Evolutionary conservation across 2,329 filamentous ascomycete genomes (phyloP), one percentile per base, ranked within the genome.

Genomic region (Talaromyces piceae): DNA sequence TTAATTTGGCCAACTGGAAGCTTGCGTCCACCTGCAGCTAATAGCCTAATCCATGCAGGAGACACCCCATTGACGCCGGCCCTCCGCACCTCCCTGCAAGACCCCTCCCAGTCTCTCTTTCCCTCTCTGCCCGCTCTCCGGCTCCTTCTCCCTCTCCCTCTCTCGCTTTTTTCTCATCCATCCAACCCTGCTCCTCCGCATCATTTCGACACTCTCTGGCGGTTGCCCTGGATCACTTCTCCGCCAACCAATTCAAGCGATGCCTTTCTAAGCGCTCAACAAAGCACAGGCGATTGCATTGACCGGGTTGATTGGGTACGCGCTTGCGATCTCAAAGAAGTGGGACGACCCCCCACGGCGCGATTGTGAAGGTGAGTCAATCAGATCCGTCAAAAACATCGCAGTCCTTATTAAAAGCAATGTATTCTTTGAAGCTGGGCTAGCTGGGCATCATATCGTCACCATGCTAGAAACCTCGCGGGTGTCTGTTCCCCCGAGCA

Each of bases 1-100:
- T n/a, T n/a, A n/a, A n/a, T n/a, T n/a, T n/a, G n/a, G n/a, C n/a
- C n/a, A n/a, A n/a, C n/a, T n/a, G n/a, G n/a, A n/a, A n/a, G n/a
- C n/a, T n/a, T n/a, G 49, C 45, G 52, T 45, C 31, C 52, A 41
- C 25, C 33, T 39, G 22, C 33, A 37, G 33, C 41, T 44, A 25
- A 22, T 13, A 44, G 22, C 26, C n/a, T n/a, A n/a, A n/a, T n/a
- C n/a, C n/a, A n/a, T n/a, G n/a, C n/a, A n/a, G n/a, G n/a, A n/a
- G n/a, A n/a, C n/a, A n/a, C n/a, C n/a, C n/a, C n/a, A n/a, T n/a
- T n/a, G n/a, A 28, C 26, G 26, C 26, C 11, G 26, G 26, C 33
- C n/a, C 20, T 37, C 33, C 33, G 33, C 33, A 37, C 16, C 33
- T 37, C 33, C 30, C 30, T 31, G 30, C 12, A 31, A 9, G 26